Evolutionary conservation across 805 yeast species (phyloP), one percentile per base, ranked within the genome.

Genomic region (Ogataea naganishii): DNA sequence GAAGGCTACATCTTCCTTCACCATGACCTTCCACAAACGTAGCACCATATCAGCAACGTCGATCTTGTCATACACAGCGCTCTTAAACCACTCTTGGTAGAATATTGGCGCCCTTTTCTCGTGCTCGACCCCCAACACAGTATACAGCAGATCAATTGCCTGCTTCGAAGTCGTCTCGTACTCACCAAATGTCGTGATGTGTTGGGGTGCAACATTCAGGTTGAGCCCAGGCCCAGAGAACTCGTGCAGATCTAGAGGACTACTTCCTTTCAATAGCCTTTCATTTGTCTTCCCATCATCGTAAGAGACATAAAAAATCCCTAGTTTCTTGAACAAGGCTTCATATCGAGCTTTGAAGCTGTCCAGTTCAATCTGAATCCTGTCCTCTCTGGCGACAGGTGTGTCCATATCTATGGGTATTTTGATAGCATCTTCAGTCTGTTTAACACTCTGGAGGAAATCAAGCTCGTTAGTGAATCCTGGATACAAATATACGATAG

Each of bases 131-230:
- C 29, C 31, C 13, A 43, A 16, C 9, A 37, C 9, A 13, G 29
- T 24, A 21, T 33, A 23, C 4, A 42, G 7, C 16, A 27, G 15
- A 5, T 37, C 33, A 9, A 39, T 36, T n/a, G 36, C 25, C 9
- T 29, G 11, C 6, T 36, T 31, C 2, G 55, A 41, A 11, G 34
- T 15, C 7, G 29, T 12, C n/a, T 35, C 21, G 33, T 53, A 52
- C 20, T 45, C 43, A 10, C 27, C 23, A 25, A 46, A 39, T n/a
- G 36, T 38, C 7, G 31, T 33, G 2, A 40, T 56, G 2, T 32
- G 27, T 24, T 51, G 58, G 1, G 58, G 58, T 2, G 57, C 55
- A 21, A 49, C 42, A 22, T 49, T 42, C 8, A 51, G 31, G 9
- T 29, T 16, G 13, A 48, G 29, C 4, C 53, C 55, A 6, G 38